These are phyloP conservation scores for Colletotrichum sp. DNA, from an alignment of 2,329 filamentous ascomycete species.

Conservation along the genomic window DNA sequence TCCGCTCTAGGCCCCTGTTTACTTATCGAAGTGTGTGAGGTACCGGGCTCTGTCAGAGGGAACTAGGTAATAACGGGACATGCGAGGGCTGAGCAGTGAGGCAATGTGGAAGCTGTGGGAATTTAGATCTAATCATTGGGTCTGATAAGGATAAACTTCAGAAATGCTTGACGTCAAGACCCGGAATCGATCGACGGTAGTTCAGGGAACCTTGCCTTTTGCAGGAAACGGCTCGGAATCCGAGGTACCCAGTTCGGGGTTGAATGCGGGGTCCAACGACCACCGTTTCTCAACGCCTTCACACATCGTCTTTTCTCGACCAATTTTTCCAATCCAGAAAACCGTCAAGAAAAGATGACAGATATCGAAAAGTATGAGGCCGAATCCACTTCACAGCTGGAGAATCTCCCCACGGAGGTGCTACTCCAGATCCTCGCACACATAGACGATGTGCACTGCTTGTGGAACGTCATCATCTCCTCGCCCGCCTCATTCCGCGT, in stretches of 20 bases:
- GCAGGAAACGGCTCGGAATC: neutral
- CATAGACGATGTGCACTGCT: neutral
- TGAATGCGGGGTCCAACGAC: constrained; percentile 4
- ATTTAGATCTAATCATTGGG: neutral
- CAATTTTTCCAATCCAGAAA: neutral
- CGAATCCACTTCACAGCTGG: neutral
- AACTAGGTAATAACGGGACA: neutral
- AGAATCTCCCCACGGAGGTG: constrained; percentile 5
- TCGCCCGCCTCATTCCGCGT: constrained; percentile 3
- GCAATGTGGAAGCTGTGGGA: neutral
- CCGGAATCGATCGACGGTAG: neutral
- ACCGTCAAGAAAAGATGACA: neutral
- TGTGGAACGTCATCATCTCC: constrained; percentile 1
- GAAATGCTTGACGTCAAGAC: constrained; percentile 9
- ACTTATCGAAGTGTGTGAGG: neutral
- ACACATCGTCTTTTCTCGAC: neutral
- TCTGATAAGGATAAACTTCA: neutral
- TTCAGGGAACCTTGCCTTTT: neutral
- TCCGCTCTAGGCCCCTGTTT: neutral
- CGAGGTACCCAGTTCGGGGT: neutral
- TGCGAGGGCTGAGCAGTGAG: neutral
- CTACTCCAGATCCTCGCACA: constrained; percentile 6
- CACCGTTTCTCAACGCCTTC: neutral
- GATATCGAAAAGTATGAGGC: neutral
- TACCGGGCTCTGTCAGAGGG: neutral